Evolutionary conservation across 2,329 filamentous ascomycete species (phyloP).

Genomic region (Fusarium sp.): DNA sequence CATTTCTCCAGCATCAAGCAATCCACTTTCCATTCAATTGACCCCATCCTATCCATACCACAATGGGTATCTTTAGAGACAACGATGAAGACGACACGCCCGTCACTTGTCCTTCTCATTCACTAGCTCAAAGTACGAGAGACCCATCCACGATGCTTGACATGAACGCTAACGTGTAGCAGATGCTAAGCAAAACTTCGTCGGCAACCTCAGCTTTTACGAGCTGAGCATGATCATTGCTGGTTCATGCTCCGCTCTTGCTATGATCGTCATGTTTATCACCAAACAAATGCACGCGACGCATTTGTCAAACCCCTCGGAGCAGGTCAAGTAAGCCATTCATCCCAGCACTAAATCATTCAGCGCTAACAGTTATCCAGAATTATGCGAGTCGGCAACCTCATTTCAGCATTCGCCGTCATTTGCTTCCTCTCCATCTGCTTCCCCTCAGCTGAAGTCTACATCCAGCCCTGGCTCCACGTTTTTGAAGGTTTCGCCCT

Average conservation of each 20-base stretch:
- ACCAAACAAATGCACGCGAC: slow-evolving; percentile 33
- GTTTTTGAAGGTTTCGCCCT: slow-evolving; percentile 35
- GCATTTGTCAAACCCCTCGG: slow-evolving; percentile 33
- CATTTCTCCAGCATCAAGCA: not conserved
- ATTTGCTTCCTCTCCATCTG: slow-evolving; percentile 34
- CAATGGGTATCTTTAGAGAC: not conserved
- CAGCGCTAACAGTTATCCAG: not conserved
- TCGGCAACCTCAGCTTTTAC: slow-evolving; percentile 23
- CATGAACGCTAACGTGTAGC: not conserved
- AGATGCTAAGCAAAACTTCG: slow-evolving; percentile 30
- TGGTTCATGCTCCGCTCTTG: slow-evolving; percentile 32
- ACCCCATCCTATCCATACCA: not conserved
- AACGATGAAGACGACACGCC: not conserved
- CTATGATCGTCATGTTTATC: slow-evolving; percentile 28
- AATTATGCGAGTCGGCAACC: slow-evolving; percentile 33
- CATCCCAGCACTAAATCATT: rapidly evolving
- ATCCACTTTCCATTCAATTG: not conserved
- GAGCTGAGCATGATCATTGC: slow-evolving; percentile 33
- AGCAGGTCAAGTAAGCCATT: slow-evolving; percentile 39
- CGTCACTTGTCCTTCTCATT: slow-evolving; percentile 14
- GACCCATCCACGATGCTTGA: not conserved
- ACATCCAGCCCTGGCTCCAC: slow-evolving; percentile 34
- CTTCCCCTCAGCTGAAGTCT: slow-evolving; percentile 23
- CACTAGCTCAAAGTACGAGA: slow-evolving; percentile 12
- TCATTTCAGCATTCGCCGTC: slow-evolving; percentile 31